A percentile compares a stretch with the other conserved stretches of the same genome.
Conservation (phyloP, 2,329 filamentous ascomycete species). For the Elsinoe necatrix region DNA sequence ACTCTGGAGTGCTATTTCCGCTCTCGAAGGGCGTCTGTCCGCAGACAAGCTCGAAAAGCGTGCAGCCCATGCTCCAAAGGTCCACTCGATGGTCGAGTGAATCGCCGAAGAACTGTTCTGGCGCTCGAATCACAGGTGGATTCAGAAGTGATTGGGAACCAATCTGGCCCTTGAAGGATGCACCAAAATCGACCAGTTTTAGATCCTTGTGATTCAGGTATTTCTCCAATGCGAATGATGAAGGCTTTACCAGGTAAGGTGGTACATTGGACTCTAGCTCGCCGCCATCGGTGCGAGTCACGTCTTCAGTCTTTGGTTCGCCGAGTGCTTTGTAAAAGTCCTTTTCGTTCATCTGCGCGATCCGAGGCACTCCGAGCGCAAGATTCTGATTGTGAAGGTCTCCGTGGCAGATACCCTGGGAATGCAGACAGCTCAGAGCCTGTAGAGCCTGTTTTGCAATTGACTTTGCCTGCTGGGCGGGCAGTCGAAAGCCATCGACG, state of each 20-base stretch:
- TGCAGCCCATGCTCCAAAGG: constrained; percentile 33
- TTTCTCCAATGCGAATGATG: constrained; percentile 17
- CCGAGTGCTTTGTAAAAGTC: constrained; percentile 22
- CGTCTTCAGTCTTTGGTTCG: constrained; percentile 17
- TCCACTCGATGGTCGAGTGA: constrained; percentile 31
- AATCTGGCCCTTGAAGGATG: constrained; percentile 28
- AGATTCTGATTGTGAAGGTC: constrained; percentile 27
- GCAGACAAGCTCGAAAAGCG: constrained; percentile 34
- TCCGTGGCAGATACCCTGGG: constrained; percentile 25
- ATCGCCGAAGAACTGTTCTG: constrained; percentile 34
- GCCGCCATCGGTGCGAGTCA: constrained; percentile 23
- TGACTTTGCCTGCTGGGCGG: constrained; percentile 29
- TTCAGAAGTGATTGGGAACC: constrained; percentile 28
- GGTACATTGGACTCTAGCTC: constrained; percentile 21
- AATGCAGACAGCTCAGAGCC: constrained; percentile 22
- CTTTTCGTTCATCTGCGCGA: constrained; percentile 20
- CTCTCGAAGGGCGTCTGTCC: constrained; percentile 34
- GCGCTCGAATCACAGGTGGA: constrained; percentile 30
- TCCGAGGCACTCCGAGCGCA: constrained; percentile 21
- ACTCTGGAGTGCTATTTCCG: constrained; percentile 28
- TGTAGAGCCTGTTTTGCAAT: constrained; percentile 26
- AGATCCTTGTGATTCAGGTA: constrained; percentile 10
- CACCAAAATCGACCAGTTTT: constrained; percentile 35
- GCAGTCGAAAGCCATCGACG: constrained; percentile 31
- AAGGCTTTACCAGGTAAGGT: constrained; percentile 20